Evolutionary conservation across 306 rosid genomes (phyloP).

Genomic region (cucumber (Cucumis sativus)): Cucumber_9930_V3 NC_026660.2:15194501-15195000

Average conservation of each 20-base stretch:
- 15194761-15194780: not conserved
- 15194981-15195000: not conserved
- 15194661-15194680: slow-evolving; percentile 12
- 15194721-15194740: slow-evolving; percentile 11
- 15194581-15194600: slow-evolving; percentile 8
- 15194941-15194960: not conserved
- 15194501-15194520: not conserved
- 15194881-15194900: not conserved
- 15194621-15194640: slow-evolving; percentile 7
- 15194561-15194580: slow-evolving; percentile 13
- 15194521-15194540: not conserved
- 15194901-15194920: not conserved
- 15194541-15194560: not conserved
- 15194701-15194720: slow-evolving; percentile 10
- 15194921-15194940: not conserved
- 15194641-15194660: slow-evolving; percentile 8
- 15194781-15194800: too few relatives aligned
- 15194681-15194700: slow-evolving; percentile 14
- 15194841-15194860: not conserved
- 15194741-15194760: not conserved
- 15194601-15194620: slow-evolving; percentile 13
- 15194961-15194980: not conserved
- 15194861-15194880: not conserved
- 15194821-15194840: not conserved
- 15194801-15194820: not conserved